Base-by-base conservation (phyloP, 345 rosid species). In the Ceriops tagal region DNA sequence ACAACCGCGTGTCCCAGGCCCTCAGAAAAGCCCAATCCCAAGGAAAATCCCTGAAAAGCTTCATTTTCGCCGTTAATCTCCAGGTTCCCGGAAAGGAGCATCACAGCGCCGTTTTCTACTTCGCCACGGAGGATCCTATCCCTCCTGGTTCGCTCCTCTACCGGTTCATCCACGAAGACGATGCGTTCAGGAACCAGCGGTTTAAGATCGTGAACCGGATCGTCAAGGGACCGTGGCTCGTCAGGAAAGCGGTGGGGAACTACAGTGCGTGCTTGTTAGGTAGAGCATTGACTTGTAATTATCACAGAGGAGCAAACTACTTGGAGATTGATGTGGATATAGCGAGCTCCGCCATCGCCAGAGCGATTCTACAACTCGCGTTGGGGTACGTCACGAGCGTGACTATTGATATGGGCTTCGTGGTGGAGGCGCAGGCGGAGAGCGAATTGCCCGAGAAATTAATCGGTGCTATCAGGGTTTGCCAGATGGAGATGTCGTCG, bases 141-240 rank as follows among this genome's bases (percentile, higher is more conserved):
- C 85, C 85, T 4, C 22, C 84, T 62, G 87, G 84, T 1, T 86
- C 96, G 46, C 80, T 89, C 0, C 88, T 93, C 31, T 55, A 89
- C 82, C 84, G 90, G n/a, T 89, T 93, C 68, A 57, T 89, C 20
- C 84, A 89, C 83, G 92, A 85, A 1, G 87, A 87, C 64, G 97
- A 93, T 30, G 74, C 87, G 5, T 91, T 86, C 68, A 74, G 98
- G 73, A 91, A 89, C 71, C 85, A 84, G 75, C 88, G 98, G 70
- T 91, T 93, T 75, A 93, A 93, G 83, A 89, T 93, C 72, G 97
- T 91, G 73, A 89, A 88, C 52, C 81, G 92, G 67, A 93, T 93
- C 69, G 97, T 86, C 53, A 91, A 93, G 78, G 98, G 98, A 0
- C 98, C 97, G 0, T 93, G 97, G 97, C 79, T 89, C 57, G 93